Conservation (phyloP, 257 asterid genomes). For the Ilex aquifolium region DNA sequence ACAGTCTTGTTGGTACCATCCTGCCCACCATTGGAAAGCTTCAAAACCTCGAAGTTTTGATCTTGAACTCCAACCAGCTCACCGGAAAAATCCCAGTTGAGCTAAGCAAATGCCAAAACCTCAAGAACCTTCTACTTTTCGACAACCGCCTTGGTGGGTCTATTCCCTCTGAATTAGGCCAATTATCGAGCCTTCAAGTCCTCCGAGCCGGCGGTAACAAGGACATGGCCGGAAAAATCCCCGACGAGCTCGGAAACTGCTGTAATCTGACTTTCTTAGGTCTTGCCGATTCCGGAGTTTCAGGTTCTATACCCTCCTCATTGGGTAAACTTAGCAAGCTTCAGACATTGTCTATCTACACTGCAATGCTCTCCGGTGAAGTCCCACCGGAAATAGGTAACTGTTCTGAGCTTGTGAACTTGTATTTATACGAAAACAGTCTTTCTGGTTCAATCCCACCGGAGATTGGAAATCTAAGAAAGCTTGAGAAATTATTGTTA, state of each 20-base stretch:
- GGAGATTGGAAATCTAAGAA: slow-evolving; percentile 32
- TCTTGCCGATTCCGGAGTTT: slow-evolving; percentile 33
- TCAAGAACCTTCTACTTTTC: slow-evolving; percentile 27
- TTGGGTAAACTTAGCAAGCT: slow-evolving; percentile 37
- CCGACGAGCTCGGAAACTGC: slow-evolving; percentile 32
- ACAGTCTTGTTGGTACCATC: slow-evolving; percentile 29
- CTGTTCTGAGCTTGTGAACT: slow-evolving; percentile 41
- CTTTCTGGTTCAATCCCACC: slow-evolving; percentile 42
- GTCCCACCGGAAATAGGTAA: slow-evolving; percentile 38
- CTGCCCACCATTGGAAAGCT: slow-evolving; percentile 30
- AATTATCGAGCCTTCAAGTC: slow-evolving; percentile 26
- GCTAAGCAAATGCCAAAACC: slow-evolving; percentile 17
- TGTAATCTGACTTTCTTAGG: slow-evolving; percentile 38
- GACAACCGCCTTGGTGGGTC: slow-evolving; percentile 34
- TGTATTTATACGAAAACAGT: slow-evolving; percentile 38
- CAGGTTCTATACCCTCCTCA: slow-evolving; percentile 35
- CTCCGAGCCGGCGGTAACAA: slow-evolving; percentile 39
- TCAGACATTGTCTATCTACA: slow-evolving; percentile 34
- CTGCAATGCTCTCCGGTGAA: slow-evolving; percentile 42
- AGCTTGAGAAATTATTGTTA: slow-evolving; percentile 29
- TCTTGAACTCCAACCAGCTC: slow-evolving; percentile 34
- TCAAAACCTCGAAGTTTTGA: slow-evolving; percentile 29
- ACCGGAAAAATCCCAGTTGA: slow-evolving; percentile 43
- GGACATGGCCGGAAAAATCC: slow-evolving; percentile 33
- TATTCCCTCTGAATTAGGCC: slow-evolving; percentile 29